A percentile compares a stretch with the other conserved stretches of the same genome.
Conservation (phyloP, 805 yeast species). For the Myxozyma vanderwaltii region DNA sequence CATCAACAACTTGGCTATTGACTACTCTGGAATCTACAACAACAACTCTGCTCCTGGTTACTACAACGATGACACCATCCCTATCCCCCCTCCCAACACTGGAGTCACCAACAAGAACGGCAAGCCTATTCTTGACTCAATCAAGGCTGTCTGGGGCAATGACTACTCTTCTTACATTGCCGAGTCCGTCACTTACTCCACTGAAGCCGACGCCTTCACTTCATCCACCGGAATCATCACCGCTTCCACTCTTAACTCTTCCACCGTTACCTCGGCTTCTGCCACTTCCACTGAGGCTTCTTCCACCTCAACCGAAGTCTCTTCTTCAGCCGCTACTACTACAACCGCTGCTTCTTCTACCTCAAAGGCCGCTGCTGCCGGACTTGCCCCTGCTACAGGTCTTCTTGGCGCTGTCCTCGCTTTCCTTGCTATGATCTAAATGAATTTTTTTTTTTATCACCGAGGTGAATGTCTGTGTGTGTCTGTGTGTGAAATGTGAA, state of each 20-base stretch:
- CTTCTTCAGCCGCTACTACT: conserved; percentile 24
- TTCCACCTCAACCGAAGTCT: conserved; percentile 15
- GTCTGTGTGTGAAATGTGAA: no score
- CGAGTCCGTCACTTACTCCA: conserved; percentile 11
- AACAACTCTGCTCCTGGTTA: conserved; percentile 33
- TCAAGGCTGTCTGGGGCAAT: conserved; percentile 44
- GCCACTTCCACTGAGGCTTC: conserved; percentile 13
- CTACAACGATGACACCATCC: conserved; percentile 26
- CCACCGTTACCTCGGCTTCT: conserved; percentile 7
- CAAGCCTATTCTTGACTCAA: conserved; percentile 41
- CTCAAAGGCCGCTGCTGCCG: conserved; percentile 23
- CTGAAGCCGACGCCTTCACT: conserved; percentile 24
- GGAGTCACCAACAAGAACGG: conserved; percentile 45
- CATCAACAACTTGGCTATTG: conserved; percentile 16
- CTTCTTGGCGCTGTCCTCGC: conserved; percentile 15
- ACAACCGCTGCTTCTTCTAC: conserved; percentile 18
- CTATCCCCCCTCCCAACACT: conserved; percentile 47
- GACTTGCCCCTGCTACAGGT: conserved; percentile 18
- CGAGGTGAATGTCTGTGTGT: neutral
- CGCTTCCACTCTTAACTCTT: conserved; percentile 25
- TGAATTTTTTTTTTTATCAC: neutral
- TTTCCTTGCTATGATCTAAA: conserved; percentile 17
- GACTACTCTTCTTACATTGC: conserved; percentile 24
- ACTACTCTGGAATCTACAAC: conserved; percentile 24
- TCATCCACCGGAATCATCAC: conserved; percentile 27